phyloP scores from a whole-genome alignment of 495 filamentous ascomycete species.

The Chlorociboria aeruginascens region DNA sequence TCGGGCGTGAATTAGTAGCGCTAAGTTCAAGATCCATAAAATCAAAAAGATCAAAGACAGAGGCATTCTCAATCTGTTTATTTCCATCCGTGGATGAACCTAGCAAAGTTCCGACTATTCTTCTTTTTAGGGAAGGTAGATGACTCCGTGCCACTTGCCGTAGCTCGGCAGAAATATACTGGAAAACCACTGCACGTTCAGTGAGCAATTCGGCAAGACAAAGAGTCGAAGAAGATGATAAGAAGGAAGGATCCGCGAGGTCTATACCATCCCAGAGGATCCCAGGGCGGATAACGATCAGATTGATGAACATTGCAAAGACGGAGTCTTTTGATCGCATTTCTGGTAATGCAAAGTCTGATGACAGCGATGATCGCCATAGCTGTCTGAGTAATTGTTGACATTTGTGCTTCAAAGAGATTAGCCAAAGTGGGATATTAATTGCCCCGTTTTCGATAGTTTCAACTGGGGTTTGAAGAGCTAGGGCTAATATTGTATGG shows the following conservation, averaged over 20 bases:
- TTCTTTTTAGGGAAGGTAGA: constrained; percentile 61
- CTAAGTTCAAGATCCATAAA: constrained; percentile 62
- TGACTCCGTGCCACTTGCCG: constrained; percentile 58
- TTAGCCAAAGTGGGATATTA: constrained; percentile 55
- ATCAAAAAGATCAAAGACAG: constrained; percentile 87
- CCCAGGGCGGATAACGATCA: constrained; percentile 48
- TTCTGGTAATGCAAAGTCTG: constrained; percentile 58
- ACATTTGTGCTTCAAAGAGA: constrained; percentile 59
- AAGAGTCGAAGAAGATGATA: constrained; percentile 10
- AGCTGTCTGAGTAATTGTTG: constrained; percentile 67
- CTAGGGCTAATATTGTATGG: constrained; percentile 59
- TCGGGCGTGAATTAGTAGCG: constrained; percentile 31
- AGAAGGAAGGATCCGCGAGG: constrained; percentile 23
- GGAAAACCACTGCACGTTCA: constrained; percentile 59
- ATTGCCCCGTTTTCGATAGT: constrained; percentile 46
- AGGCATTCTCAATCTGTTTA: constrained; percentile 49
- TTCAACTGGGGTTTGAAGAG: constrained; percentile 50
- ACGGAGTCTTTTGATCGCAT: constrained; percentile 66
- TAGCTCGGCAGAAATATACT: constrained; percentile 76
- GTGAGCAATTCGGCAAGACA: constrained; percentile 49
- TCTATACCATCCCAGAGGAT: constrained; percentile 58
- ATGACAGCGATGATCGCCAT: constrained; percentile 77
- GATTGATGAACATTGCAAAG: constrained; percentile 51
- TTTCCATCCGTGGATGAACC: constrained; percentile 53
- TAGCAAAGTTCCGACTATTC: constrained; percentile 67